Conservation (phyloP, 116 monocot species). For the Phalaenopsis hybrid region DNA sequence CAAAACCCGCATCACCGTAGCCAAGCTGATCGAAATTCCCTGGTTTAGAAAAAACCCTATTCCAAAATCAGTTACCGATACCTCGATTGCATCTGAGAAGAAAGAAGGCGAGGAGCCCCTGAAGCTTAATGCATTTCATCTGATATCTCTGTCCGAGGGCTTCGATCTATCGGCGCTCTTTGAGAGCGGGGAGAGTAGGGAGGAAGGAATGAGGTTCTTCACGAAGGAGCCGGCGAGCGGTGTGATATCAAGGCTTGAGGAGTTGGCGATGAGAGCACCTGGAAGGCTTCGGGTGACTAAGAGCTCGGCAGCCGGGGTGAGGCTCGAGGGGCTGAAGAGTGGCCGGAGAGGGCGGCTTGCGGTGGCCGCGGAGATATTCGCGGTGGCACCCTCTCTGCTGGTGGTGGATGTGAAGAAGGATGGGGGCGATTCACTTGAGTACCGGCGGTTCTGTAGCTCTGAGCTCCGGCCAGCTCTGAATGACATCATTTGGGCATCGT, state of each 20-base stretch:
- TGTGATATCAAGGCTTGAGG: conserved; percentile 38
- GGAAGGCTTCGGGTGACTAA: conserved; percentile 27
- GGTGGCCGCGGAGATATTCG: conserved; percentile 46
- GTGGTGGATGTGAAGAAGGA: conserved; percentile 59
- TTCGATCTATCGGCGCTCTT: conserved; percentile 60
- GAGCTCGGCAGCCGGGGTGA: conserved; percentile 28
- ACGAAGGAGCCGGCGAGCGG: conserved; percentile 48
- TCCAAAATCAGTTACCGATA: background rate
- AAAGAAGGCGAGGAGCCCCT: conserved; percentile 32
- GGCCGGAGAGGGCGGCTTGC: conserved; percentile 35
- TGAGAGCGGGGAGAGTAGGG: conserved; percentile 17
- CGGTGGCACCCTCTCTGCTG: conserved; percentile 32
- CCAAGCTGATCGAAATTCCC: conserved; percentile 25
- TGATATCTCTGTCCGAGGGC: conserved; percentile 45
- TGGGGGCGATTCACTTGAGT: conserved; percentile 46
- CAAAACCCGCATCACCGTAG: conserved; percentile 28
- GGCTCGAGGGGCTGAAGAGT: conserved; percentile 31
- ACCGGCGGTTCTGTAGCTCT: conserved; percentile 38
- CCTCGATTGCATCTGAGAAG: background rate
- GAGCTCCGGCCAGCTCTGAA: conserved; percentile 50
- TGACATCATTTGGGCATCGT: conserved; percentile 51
- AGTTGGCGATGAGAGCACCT: conserved; percentile 17
- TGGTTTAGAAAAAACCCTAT: conserved; percentile 34
- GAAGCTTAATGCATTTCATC: conserved; percentile 55
- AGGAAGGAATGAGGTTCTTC: conserved; percentile 33